Conservation (phyloP, 2,329 filamentous ascomycete species). For the Phialophora macrospora region DNA sequence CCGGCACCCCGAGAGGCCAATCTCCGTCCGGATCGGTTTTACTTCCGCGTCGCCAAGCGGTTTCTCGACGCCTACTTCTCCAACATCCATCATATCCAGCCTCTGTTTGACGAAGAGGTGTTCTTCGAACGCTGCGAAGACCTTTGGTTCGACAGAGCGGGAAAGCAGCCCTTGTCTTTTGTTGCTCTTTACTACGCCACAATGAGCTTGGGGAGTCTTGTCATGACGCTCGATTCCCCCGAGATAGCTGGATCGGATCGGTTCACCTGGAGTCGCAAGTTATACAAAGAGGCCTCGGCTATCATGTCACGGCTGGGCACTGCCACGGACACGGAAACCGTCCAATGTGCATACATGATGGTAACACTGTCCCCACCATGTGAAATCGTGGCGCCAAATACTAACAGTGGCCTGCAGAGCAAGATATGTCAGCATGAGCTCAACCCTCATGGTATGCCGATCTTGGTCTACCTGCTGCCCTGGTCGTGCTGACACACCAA, state of each 20-base stretch:
- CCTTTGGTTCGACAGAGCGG: constrained; percentile 48
- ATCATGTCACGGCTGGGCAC: constrained; percentile 23
- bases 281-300: constrained; percentile 18
- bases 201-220: constrained; percentile 54
- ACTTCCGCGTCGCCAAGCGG: constrained; percentile 52
- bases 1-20: constrained; percentile 28
- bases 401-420: constrained; percentile 46
- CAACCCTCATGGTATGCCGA: constrained; percentile 43
- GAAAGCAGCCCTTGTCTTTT: constrained; percentile 49
- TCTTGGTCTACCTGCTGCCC: too few species aligned
- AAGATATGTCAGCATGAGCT: constrained; percentile 58
- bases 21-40: constrained; percentile 44
- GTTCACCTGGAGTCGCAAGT: constrained; percentile 30
- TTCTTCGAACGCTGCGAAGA: constrained; percentile 53
- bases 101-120: constrained; percentile 54
- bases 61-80: constrained; percentile 57
- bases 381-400: not conserved
- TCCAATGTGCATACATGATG: constrained; percentile 44
- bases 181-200: constrained; percentile 55
- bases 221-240: constrained; percentile 35
- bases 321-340: constrained; percentile 51
- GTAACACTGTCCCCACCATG: constrained; percentile 1
- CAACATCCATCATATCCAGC: constrained; percentile 56
- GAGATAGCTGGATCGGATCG: constrained; percentile 26
- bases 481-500: not conserved